Evolutionary conservation across 352 stramenopile species (phyloP).

Genomic region (Thraustochytrium sp.): DNA sequence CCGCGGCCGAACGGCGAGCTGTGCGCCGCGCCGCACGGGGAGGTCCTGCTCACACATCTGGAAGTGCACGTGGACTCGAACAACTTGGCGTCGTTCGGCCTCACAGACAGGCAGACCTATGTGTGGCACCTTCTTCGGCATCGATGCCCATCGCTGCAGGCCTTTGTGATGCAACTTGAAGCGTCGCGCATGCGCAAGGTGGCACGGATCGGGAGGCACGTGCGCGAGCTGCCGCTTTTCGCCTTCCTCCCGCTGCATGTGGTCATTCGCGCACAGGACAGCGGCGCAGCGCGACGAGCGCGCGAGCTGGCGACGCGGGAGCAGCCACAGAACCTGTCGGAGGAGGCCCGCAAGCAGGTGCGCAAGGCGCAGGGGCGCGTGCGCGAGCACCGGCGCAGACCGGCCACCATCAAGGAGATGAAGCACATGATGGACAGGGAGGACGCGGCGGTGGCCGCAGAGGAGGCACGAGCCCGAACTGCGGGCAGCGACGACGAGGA

Average conservation of each 20-base stretch:
- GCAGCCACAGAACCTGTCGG: too few relatives aligned
- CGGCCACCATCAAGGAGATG: background rate
- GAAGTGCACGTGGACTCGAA: conserved; percentile 4
- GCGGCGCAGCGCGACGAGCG: too few relatives aligned
- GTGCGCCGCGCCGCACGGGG: background rate
- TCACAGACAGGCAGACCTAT: background rate
- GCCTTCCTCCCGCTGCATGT: too few relatives aligned
- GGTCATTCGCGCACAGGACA: too few relatives aligned
- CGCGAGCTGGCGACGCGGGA: too few relatives aligned
- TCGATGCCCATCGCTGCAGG: background rate
- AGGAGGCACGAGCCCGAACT: too few relatives aligned
- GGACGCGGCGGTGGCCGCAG: too few relatives aligned
- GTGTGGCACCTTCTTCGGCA: background rate
- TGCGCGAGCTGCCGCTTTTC: background rate
- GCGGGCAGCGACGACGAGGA: background rate
- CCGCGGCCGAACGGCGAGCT: background rate
- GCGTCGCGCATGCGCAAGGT: background rate
- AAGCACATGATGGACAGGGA: background rate
- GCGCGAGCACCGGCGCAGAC: too few relatives aligned
- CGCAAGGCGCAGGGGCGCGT: too few relatives aligned
- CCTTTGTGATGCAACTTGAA: background rate
- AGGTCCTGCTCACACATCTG: background rate
- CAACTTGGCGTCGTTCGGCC: background rate
- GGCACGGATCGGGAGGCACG: background rate
- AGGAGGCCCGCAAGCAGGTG: too few relatives aligned